A percentile compares a stretch with the other conserved stretches of the same genome.
Conservation (phyloP, 192 early-diverging fungal species). For the Phlyctochytrium arcticum region DNA sequence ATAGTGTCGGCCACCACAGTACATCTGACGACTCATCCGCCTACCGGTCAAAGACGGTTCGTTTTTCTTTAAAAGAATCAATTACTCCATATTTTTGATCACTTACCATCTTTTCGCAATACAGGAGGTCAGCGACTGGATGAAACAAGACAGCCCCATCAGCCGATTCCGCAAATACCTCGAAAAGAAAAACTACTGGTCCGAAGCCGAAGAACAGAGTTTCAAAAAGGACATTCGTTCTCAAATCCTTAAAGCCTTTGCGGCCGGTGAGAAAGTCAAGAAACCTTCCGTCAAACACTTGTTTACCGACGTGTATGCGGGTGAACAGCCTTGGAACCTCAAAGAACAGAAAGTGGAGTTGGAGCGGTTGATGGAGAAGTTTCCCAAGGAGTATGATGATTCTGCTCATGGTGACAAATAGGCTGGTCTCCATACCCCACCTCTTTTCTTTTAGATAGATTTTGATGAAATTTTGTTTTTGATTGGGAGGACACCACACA, state of each 20-base stretch:
- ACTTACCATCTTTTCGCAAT: background rate
- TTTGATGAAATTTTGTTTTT: too few species aligned
- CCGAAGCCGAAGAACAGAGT: constrained; percentile 62
- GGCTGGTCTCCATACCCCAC: too few species aligned
- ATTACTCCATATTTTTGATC: too few species aligned
- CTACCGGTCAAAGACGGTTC: constrained; percentile 75
- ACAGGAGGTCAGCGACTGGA: constrained; percentile 85
- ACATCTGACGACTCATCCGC: constrained; percentile 97
- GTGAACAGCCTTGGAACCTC: constrained; percentile 68
- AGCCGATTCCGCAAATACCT: constrained; percentile 87
- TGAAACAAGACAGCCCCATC: constrained; percentile 82
- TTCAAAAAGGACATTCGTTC: constrained; percentile 58
- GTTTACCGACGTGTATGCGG: constrained; percentile 93
- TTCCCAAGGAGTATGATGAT: constrained; percentile 80
- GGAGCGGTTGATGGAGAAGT: constrained; percentile 67
- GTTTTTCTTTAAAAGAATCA: too few species aligned
- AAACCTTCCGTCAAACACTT: constrained; percentile 79
- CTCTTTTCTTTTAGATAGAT: too few species aligned
- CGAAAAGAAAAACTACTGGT: constrained; percentile 82
- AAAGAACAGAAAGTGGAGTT: constrained; percentile 77
- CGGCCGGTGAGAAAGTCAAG: constrained; percentile 78
- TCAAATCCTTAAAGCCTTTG: constrained; percentile 77
- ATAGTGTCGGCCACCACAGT: constrained; percentile 85
- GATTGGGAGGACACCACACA: too few species aligned
- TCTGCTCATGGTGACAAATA: too few species aligned